phyloP scores from a whole-genome alignment of 257 asterid genomes.

The Anisodus tanguticus region DNA sequence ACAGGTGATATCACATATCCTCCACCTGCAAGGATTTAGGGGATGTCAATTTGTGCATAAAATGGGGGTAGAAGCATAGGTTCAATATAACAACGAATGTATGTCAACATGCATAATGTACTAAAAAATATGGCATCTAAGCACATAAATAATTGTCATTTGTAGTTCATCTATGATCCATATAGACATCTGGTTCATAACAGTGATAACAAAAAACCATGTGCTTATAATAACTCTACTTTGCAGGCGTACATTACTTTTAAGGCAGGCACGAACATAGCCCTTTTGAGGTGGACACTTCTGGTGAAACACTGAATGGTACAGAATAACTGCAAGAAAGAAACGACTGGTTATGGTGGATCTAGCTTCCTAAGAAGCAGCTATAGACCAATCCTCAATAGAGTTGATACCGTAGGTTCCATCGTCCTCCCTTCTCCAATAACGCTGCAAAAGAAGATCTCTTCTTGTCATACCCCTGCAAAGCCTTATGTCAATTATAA shows the following conservation, averaged over 20 bases:
- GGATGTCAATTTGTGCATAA: background rate
- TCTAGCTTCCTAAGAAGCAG: slow-evolving; percentile 21
- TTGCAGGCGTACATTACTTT: slow-evolving; percentile 87
- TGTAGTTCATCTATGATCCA: slow-evolving; percentile 21
- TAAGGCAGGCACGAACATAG: slow-evolving; percentile 96
- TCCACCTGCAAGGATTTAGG: slow-evolving; percentile 64
- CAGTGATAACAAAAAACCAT: background rate
- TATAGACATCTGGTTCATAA: slow-evolving; percentile 2
- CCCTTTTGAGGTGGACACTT: slow-evolving; percentile 79
- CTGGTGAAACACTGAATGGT: slow-evolving; percentile 77
- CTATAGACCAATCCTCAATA: slow-evolving; percentile 30
- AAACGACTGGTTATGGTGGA: slow-evolving; percentile 22
- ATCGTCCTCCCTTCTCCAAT: slow-evolving; percentile 99
- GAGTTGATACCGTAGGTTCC: slow-evolving; percentile 81
- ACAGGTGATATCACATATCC: slow-evolving; percentile 91
- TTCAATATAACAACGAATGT: background rate
- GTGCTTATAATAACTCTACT: background rate
- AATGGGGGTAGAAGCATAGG: slow-evolving; percentile 7
- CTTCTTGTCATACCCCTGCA: slow-evolving; percentile 91
- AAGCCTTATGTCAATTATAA: slow-evolving; percentile 29
- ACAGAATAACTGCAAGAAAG: slow-evolving; percentile 33
- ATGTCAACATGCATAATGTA: background rate
- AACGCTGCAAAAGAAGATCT: slow-evolving; percentile 87
- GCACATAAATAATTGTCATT: background rate
- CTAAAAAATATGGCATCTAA: background rate